Conservation (phyloP, 768 basidiomycete species). For the Mycena filopes region DNA sequence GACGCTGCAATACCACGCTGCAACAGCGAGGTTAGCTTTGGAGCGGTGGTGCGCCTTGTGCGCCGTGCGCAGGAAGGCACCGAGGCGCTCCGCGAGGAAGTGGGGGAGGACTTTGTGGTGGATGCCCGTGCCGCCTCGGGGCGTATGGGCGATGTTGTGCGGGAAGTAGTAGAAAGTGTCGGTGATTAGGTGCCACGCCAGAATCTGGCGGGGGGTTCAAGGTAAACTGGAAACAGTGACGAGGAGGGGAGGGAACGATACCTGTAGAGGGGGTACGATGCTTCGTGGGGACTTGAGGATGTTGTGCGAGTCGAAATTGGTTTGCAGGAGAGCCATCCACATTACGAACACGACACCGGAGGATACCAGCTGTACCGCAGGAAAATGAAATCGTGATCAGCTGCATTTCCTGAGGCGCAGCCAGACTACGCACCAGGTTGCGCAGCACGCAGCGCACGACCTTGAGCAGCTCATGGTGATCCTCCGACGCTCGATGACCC, state of each 20-base stretch:
- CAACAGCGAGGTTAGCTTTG: constrained; percentile 23
- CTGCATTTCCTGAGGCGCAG: too few species aligned
- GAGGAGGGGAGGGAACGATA: too few species aligned
- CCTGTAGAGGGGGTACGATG: constrained; percentile 19
- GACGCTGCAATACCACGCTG: constrained; percentile 24
- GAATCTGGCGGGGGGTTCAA: too few species aligned
- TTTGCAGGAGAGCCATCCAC: constrained; percentile 22
- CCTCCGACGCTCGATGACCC: constrained; percentile 14
- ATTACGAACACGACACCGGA: constrained; percentile 8
- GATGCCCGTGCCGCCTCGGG: constrained; percentile 14
- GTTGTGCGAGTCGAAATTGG: constrained; percentile 20
- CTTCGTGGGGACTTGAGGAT: constrained; percentile 9
- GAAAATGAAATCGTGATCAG: background rate
- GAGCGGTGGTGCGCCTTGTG: constrained; percentile 20
- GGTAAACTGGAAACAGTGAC: too few species aligned
- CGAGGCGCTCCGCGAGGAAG: constrained; percentile 9
- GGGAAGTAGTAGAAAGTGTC: constrained; percentile 25
- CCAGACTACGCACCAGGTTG: background rate
- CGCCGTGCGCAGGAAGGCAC: constrained; percentile 16
- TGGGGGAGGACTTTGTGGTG: constrained; percentile 23
- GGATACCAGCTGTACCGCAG: constrained; percentile 14
- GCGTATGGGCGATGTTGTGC: constrained; percentile 18
- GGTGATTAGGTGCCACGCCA: constrained; percentile 15
- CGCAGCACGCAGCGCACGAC: constrained; percentile 7
- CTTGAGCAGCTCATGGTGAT: constrained; percentile 17